Percentiles rank a stretch among this genome's conserved stretches.
These are phyloP conservation scores for Ormosia emarginata DNA, from an alignment of 306 rosid species.

Conservation along the genomic window DNA sequence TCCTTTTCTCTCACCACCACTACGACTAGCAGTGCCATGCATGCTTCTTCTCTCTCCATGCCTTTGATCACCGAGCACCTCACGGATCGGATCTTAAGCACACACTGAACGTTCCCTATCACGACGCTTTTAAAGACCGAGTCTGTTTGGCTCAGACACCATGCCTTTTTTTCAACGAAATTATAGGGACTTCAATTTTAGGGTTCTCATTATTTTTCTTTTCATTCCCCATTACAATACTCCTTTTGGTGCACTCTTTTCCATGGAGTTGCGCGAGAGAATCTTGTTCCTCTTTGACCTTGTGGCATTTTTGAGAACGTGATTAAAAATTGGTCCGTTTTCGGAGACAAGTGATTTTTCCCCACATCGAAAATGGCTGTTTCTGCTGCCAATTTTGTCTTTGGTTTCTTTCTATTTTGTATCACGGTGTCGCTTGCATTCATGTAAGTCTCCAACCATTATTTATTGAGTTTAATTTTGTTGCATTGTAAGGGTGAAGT, in stretches of 20 bases:
- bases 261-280: constrained; percentile 30
- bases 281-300: constrained; percentile 14
- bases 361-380: constrained; percentile 45
- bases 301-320: constrained; percentile 22
- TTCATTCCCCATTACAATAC: neutral
- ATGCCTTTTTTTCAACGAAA: neutral
- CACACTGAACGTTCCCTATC: constrained; percentile 34
- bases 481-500: no score
- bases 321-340: constrained; percentile 15
- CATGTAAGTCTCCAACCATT: constrained; percentile 51
- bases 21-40: neutral
- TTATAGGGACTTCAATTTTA: neutral
- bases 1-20: neutral
- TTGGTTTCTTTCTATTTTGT: constrained; percentile 48
- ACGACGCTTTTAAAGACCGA: constrained; percentile 39
- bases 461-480: no score
- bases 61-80: constrained; percentile 38
- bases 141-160: constrained; percentile 15
- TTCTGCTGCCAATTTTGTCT: constrained; percentile 54
- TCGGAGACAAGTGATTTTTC: constrained; percentile 9
- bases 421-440: constrained; percentile 44
- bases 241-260: neutral
- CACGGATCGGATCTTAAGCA: constrained; percentile 62
- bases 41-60: neutral
- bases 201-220: constrained; percentile 15